Base-by-base conservation (phyloP, 2,329 filamentous ascomycete genomes). In the Raffaelea deltoideospora region DNA sequence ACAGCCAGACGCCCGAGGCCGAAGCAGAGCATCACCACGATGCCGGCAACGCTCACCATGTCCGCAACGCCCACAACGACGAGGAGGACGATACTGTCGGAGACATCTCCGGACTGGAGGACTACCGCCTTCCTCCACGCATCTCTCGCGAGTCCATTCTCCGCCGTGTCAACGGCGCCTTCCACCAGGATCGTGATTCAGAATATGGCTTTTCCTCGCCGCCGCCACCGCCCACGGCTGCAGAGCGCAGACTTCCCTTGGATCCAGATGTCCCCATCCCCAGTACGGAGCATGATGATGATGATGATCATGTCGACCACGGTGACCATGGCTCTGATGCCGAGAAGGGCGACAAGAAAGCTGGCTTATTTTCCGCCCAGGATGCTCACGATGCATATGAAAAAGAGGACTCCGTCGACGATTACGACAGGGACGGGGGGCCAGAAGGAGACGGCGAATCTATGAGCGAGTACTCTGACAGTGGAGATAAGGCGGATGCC, bases 131-230 rank as follows among this genome's bases (percentile, higher is more conserved):
- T 13, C 83, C 76, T 15, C 69, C 81, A 10, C 79, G 79, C 37
- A 93, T 96, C 51, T 95, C 88, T 9, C 75, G 88, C 27, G 90
- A 96, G 53, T 94, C 87, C 0, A 96, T 96, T 47, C 64, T 96
- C 48, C 78, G 83, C 37, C 85, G 88, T 43, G 79, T 95, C 38
- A 84, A 90, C 53, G 83, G 68, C 33, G 69, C 65, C 47, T 58
- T 65, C 41, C 47, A 57, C 33, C 63, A 69, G 31, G 70, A 76
- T 17, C 59, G 64, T 40, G 66, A 75, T 37, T 72, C 76, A 4
- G 71, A 76, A 39, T 77, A 72, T 44, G 69, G 70, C 47, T 73
- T 79, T 48, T 76, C 72, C 4, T 76, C 75, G 3, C 71, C 73
- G 1, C 59, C 63, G n/a, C 62, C 67, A 3, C 68, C 65, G 42